These are phyloP conservation scores for Pyrenula aspistea DNA, from an alignment of 495 filamentous ascomycete genomes.

Conservation along the genomic window DNA sequence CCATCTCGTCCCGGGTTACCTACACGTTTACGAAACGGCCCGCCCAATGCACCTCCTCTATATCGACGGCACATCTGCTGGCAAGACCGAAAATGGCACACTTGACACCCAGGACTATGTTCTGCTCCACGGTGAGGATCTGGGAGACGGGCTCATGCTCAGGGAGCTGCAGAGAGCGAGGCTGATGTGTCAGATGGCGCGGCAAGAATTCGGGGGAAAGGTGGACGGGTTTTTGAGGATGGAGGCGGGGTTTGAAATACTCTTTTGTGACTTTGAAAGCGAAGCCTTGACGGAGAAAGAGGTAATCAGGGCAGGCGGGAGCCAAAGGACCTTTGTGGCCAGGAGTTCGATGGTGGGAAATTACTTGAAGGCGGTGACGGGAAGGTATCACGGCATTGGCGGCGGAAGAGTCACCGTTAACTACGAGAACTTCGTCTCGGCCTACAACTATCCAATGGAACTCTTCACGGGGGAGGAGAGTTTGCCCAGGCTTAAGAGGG, in stretches of 20 bases:
- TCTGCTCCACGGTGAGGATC: slow-evolving; percentile 20
- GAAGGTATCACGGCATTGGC: slow-evolving; percentile 49
- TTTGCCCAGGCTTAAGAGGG: slow-evolving; percentile 34
- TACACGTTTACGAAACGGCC: slow-evolving; percentile 40
- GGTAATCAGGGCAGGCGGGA: slow-evolving; percentile 1
- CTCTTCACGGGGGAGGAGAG: slow-evolving; percentile 25
- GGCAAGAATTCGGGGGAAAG: slow-evolving; percentile 29
- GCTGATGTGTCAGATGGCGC: slow-evolving; percentile 34
- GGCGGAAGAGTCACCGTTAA: slow-evolving; percentile 40
- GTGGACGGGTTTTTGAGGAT: slow-evolving; percentile 53
- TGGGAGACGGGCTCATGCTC: slow-evolving; percentile 4
- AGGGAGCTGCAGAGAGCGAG: slow-evolving; percentile 32
- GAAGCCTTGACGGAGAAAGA: slow-evolving; percentile 17
- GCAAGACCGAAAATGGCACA: slow-evolving; percentile 44
- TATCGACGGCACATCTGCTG: slow-evolving; percentile 49
- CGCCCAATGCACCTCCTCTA: slow-evolving; percentile 44
- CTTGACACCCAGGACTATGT: slow-evolving; percentile 48
- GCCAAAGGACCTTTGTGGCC: slow-evolving; percentile 7
- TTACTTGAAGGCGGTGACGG: slow-evolving; percentile 29
- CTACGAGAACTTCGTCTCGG: slow-evolving; percentile 49
- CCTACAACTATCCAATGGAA: slow-evolving; percentile 41
- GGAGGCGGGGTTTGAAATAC: slow-evolving; percentile 60
- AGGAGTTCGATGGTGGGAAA: slow-evolving; percentile 3
- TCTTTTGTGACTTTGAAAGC: slow-evolving; percentile 49
- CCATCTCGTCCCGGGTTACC: slow-evolving; percentile 23